Percentiles rank a stretch among this genome's conserved stretches.
phyloP scores from a whole-genome alignment of 1,284 basidiomycete genomes.

The Boletus semigastroideus region DNA sequence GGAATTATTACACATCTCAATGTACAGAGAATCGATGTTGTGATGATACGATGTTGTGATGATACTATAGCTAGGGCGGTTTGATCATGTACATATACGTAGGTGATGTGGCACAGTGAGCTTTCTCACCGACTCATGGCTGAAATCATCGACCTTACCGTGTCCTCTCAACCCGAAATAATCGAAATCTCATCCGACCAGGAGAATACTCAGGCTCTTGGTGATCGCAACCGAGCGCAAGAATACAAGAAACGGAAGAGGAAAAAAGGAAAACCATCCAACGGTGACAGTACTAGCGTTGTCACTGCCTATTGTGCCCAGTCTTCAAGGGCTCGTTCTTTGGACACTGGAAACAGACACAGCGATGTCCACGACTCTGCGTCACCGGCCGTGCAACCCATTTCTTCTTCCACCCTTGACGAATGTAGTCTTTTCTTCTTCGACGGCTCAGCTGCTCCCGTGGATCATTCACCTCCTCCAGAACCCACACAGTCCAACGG shows the following conservation, averaged over 20 bases:
- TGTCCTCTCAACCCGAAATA: slow-evolving; percentile 27
- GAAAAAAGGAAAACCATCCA: slow-evolving; percentile 19
- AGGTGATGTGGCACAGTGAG: too few relatives aligned
- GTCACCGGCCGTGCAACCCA: not conserved
- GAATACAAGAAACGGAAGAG: slow-evolving; percentile 20
- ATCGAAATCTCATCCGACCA: slow-evolving; percentile 33
- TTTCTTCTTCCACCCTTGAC: slow-evolving; percentile 9
- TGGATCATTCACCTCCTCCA: slow-evolving; percentile 12
- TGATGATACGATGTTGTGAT: too few relatives aligned
- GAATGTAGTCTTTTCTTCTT: slow-evolving; percentile 48
- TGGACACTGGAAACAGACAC: slow-evolving; percentile 3
- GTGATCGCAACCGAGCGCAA: slow-evolving; percentile 1
- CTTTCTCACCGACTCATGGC: slow-evolving; percentile 19
- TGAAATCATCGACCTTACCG: slow-evolving; percentile 34
- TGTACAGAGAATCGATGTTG: too few relatives aligned
- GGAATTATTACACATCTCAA: too few relatives aligned
- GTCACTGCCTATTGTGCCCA: slow-evolving; percentile 12
- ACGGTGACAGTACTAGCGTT: slow-evolving; percentile 6
- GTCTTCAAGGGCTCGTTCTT: slow-evolving; percentile 23
- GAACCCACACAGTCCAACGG: slow-evolving; percentile 12
- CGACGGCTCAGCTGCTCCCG: slow-evolving; percentile 44
- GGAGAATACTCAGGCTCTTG: slow-evolving; percentile 6
- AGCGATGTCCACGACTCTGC: not conserved
- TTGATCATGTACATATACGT: too few relatives aligned
- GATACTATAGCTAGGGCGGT: too few relatives aligned